A percentile compares a stretch with the other conserved stretches of the same genome.
Conservation (phyloP, 2,329 filamentous ascomycete genomes). For the Chlorencoelia australis region DNA sequence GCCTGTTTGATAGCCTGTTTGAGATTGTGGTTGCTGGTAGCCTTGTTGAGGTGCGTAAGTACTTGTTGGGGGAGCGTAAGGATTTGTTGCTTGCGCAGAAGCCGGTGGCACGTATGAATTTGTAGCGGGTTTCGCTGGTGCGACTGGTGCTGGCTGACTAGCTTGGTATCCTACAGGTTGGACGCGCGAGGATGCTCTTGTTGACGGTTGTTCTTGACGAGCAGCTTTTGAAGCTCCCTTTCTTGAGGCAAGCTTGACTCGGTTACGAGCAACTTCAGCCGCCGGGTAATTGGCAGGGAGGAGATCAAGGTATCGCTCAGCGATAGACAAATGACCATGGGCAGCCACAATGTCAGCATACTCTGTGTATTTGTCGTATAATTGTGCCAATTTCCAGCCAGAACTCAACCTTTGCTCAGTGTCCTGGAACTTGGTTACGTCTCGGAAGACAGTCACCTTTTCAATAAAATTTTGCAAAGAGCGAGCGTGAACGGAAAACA, state of each 20-base stretch:
- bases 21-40: conserved; percentile 31
- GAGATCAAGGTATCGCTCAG: conserved; percentile 84
- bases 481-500: conserved; percentile 84
- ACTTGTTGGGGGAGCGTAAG: conserved; percentile 37
- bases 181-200: conserved; percentile 34
- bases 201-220: conserved; percentile 25
- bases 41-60: conserved; percentile 31
- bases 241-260: conserved; percentile 75
- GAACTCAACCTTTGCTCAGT: conserved; percentile 57
- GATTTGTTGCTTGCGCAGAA: conserved; percentile 29
- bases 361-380: conserved; percentile 94
- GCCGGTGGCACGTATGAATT: conserved; percentile 39
- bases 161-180: conserved; percentile 39
- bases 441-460: conserved; percentile 93
- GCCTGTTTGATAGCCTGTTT: conserved; percentile 25
- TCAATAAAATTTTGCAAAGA: conserved; percentile 91
- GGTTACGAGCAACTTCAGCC: conserved; percentile 76
- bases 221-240: conserved; percentile 38
- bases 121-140: conserved; percentile 24
- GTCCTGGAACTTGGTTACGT: conserved; percentile 87
- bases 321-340: conserved; percentile 76
- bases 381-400: conserved; percentile 77
- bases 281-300: conserved; percentile 75
- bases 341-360: conserved; percentile 92
- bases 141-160: conserved; percentile 29